Conservation (phyloP, 306 rosid genomes). For the Mucuna pruriens region DNA sequence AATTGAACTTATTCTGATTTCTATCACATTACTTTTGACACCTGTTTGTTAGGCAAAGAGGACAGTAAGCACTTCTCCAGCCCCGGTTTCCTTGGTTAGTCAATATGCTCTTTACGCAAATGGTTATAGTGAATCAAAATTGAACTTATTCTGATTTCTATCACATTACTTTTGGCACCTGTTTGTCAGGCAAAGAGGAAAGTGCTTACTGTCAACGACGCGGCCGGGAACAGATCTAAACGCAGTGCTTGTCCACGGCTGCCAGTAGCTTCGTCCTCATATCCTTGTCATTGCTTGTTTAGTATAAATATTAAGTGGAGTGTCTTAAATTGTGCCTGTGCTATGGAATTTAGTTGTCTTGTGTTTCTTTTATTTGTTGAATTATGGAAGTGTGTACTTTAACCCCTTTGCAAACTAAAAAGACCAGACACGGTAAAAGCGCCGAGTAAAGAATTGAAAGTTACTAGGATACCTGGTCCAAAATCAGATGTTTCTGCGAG, state of each 20-base stretch:
- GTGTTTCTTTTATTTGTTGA: slow-evolving; percentile 27
- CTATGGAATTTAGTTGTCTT: slow-evolving; percentile 20
- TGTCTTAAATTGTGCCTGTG: neutral
- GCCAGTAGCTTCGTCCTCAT: slow-evolving; percentile 69
- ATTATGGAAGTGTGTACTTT: slow-evolving; percentile 52
- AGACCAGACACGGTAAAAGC: slow-evolving; percentile 58
- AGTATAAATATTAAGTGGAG: neutral
- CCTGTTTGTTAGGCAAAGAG: slow-evolving; percentile 59
- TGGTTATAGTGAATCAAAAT: neutral
- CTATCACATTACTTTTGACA: neutral
- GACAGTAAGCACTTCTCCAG: slow-evolving; percentile 49
- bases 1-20: slow-evolving; percentile 12
- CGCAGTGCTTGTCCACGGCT: slow-evolving; percentile 73
- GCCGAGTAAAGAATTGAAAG: slow-evolving; percentile 53
- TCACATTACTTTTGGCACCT: slow-evolving; percentile 14
- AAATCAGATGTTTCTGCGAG: slow-evolving; percentile 48
- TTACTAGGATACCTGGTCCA: slow-evolving; percentile 52
- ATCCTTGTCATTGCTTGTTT: slow-evolving; percentile 61
- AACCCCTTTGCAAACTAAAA: slow-evolving; percentile 62
- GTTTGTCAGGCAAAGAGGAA: slow-evolving; percentile 66
- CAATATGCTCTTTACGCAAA: neutral
- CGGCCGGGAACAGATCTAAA: slow-evolving; percentile 61
- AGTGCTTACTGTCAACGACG: slow-evolving; percentile 60
- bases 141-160: slow-evolving; percentile 9
- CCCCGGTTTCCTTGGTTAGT: slow-evolving; percentile 58